Base-by-base conservation (phyloP, 225 moss, liverwort and hornwort genomes). In the Physcomitrium patens region DNA sequence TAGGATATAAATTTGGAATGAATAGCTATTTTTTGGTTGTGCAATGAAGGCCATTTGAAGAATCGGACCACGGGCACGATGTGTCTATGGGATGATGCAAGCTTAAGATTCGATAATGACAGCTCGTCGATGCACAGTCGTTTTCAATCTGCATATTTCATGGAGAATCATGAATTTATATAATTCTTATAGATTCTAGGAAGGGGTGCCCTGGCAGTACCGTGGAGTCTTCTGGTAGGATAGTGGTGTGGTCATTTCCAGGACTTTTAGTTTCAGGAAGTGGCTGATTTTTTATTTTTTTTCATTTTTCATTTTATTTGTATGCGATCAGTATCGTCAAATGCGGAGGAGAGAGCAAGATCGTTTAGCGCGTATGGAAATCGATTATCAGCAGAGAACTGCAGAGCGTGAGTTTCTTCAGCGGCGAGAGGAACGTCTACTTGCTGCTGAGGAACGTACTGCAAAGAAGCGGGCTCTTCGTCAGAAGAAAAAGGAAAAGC, bases 261-360 rank as follows among this genome's bases (percentile, higher is more conserved):
- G 7, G 73, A 45, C 44, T 24, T 24, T 24, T 24, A 24, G 24
- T 24, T 24, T 24, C 24, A 24, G 24, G 24, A 24, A 12, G 44
- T 44, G 43, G 20, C 37, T 63, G 0, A 18, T 27, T 16, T 41
- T n/a, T n/a, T n/a, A n/a, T n/a, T n/a, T n/a, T n/a, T 15, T n/a
- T 24, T 9, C 24, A 20, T n/a, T 45, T 7, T 42, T 20, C 19
- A 46, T 24, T 24, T 24, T 24, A 24, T 24, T 24, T 24, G 65
- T 46, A 43, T 75, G 75, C 63, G 81, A 45, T 54, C 75, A 99
- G 97, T 95, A 95, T 70, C 97, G 97, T 19, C 97, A 99, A 88
- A 99, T 99, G 97, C 83, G 97, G 65, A 86, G 97, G 77, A 89
- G 97, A 74, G 97, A 99, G 79, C 97, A 99, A 83, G 97, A 99